Base-by-base conservation (phyloP, 495 filamentous ascomycete species). In the Aspergillus leporis region DNA sequence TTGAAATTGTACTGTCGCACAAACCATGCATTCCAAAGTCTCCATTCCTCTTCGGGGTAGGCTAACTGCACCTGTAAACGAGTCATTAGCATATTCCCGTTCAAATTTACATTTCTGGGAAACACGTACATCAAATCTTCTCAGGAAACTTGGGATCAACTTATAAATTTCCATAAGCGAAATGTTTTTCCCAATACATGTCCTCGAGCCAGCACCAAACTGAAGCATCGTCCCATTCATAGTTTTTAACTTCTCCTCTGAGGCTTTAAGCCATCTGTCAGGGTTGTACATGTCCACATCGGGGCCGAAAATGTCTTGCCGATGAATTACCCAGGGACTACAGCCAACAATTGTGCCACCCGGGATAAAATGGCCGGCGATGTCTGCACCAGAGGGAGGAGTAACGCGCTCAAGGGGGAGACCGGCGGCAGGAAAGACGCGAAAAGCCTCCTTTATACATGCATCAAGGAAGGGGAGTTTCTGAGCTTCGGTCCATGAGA, bases 141-240 rank as follows among this genome's bases (percentile, higher is more conserved):
- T 77, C 62, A 92, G 67, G 61, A 93, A 75, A 57, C 81, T 86
- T 47, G 90, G 90, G 19, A 92, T 81, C 43, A 93, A 65, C 76
- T 94, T 94, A 61, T 90, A 87, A 57, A 93, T 87, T 80, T 93
- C 90, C 69, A 91, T 65, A 63, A 92, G 65, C 25, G 83, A 85
- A 58, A 94, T 90, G 61, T 93, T 90, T 82, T 84, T 83, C 5
- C 87, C 87, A 48, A 89, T 85, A 62, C 87, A 91, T 0, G 82
- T 84, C 47, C 87, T 66, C 16, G 78, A 72, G 0, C 87, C 87
- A 3, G 82, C 80, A 0, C 87, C 87, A 75, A 88, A 91, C 36
- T 87, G 85, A 58, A 87, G 72, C 78, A 89, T 82, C 31, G 65
- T 74, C 14, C 81, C 82, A 59, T 83, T 81, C 80, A 86, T 87